These are phyloP conservation scores for Pseudonitzschia delicatissima DNA, from an alignment of 108 stramenopile genomes.

Conservation along the genomic window DNA sequence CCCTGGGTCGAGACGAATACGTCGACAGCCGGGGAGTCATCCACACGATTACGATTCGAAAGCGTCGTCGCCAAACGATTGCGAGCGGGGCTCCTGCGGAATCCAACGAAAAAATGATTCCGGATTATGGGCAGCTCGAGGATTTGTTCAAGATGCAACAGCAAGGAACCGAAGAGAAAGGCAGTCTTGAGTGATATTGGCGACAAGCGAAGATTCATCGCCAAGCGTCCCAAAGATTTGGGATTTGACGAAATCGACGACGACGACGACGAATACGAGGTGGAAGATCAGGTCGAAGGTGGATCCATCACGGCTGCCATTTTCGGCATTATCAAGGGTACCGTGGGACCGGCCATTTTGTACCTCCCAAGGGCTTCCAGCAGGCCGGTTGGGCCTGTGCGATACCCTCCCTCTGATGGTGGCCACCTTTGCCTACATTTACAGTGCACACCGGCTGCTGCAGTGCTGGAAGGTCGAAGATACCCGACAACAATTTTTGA, in stretches of 20 bases:
- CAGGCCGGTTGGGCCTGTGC: constrained; percentile 40
- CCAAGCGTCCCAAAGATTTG: not conserved
- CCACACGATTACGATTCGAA: constrained; percentile 26
- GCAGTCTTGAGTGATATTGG: too few relatives aligned
- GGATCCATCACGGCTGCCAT: constrained; percentile 42
- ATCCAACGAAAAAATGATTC: constrained; percentile 2
- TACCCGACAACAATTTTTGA: not conserved
- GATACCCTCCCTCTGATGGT: constrained; percentile 39
- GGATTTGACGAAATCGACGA: not conserved
- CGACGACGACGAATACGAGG: constrained; percentile 28
- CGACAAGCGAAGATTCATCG: not conserved
- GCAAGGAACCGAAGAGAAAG: too few relatives aligned
- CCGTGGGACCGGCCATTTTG: constrained; percentile 37
- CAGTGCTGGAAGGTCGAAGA: constrained; percentile 45
- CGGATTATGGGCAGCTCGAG: constrained; percentile 31
- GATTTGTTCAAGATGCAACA: constrained; percentile 20
- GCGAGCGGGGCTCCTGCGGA: constrained; percentile 1
- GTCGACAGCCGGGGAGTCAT: constrained; percentile 29
- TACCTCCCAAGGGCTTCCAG: constrained; percentile 52
- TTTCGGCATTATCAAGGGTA: constrained; percentile 51
- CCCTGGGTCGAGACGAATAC: constrained; percentile 29
- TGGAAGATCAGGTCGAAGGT: constrained; percentile 40
- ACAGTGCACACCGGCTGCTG: constrained; percentile 40
- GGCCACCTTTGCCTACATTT: constrained; percentile 34
- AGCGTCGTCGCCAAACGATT: constrained; percentile 7